Conservation (phyloP, 106 monocot genomes). For the Ottelia alismoides region DNA sequence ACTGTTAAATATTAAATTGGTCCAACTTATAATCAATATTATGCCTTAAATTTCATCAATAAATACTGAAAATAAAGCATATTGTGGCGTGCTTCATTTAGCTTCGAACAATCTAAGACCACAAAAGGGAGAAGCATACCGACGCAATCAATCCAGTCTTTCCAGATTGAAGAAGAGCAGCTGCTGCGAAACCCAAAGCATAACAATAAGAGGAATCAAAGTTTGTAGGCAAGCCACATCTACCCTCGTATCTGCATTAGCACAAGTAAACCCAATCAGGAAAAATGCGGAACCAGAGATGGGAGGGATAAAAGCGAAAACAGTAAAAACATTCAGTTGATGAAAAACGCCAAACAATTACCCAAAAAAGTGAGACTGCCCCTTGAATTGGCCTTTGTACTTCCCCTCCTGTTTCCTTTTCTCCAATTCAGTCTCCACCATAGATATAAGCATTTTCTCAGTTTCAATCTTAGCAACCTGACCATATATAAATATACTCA, state of each 20-base stretch:
- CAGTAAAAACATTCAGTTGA: too few species aligned
- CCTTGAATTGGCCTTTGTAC: slow-evolving; percentile 67
- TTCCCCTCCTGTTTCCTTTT: slow-evolving; percentile 50
- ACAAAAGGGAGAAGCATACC: slow-evolving; percentile 19
- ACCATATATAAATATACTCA: neutral
- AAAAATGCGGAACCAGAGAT: too few species aligned
- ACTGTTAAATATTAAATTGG: too few species aligned
- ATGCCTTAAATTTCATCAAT: too few species aligned
- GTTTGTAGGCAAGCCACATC: slow-evolving; percentile 91
- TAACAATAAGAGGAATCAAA: slow-evolving; percentile 90
- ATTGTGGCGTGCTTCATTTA: too few species aligned
- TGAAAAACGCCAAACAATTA: too few species aligned
- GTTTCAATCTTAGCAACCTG: slow-evolving; percentile 97
- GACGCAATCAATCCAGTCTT: slow-evolving; percentile 86
- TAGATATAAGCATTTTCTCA: slow-evolving; percentile 86
- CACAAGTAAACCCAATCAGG: too few species aligned
- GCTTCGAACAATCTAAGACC: too few species aligned
- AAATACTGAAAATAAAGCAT: too few species aligned
- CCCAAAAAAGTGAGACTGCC: slow-evolving; percentile 97
- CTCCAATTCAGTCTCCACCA: slow-evolving; percentile 92
- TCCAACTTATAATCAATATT: too few species aligned
- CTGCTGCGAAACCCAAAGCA: slow-evolving; percentile 80
- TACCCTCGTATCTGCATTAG: slow-evolving; percentile 85
- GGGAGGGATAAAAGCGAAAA: too few species aligned
- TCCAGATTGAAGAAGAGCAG: slow-evolving; percentile 66